phyloP scores from a whole-genome alignment of 73 alveolate genomes.

The Diophrys appendiculata region DNA sequence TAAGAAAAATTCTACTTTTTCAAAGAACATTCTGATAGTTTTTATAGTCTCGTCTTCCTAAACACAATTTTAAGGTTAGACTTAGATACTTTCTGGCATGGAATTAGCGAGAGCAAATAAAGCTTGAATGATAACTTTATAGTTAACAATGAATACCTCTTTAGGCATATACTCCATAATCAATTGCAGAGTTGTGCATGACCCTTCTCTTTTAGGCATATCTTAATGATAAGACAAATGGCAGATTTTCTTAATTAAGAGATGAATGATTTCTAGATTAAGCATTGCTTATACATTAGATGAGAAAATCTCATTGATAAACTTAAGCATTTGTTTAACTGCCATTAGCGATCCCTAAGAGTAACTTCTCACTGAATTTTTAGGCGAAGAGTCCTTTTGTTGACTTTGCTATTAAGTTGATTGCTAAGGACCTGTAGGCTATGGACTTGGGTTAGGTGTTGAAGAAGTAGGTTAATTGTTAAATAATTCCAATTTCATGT shows the following conservation, averaged over 20 bases:
- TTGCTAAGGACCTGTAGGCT: not conserved
- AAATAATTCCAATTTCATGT: slow-evolving; percentile 19
- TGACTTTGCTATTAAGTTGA: no score
- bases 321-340: slow-evolving; percentile 32
- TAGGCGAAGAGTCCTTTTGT: no score
- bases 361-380: slow-evolving; percentile 23
- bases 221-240: slow-evolving; percentile 46
- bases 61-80: not conserved
- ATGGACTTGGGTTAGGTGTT: not conserved
- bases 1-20: slow-evolving; percentile 14
- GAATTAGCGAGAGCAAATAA: slow-evolving; percentile 19
- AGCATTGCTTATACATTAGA: slow-evolving; percentile 6
- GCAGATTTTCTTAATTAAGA: slow-evolving; percentile 45
- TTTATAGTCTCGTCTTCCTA: slow-evolving; percentile 34
- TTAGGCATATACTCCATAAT: slow-evolving; percentile 36
- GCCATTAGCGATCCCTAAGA: slow-evolving; percentile 40
- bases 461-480: not conserved
- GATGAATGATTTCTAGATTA: slow-evolving; percentile 30
- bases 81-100: slow-evolving; percentile 20
- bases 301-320: slow-evolving; percentile 40
- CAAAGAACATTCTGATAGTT: slow-evolving; percentile 13
- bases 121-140: slow-evolving; percentile 12
- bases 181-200: slow-evolving; percentile 25
- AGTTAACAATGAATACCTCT: not conserved
- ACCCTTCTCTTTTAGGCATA: slow-evolving; percentile 51